These are phyloP conservation scores for Wickerhamomyces queroliae DNA, from an alignment of 805 yeast genomes.

Conservation along the genomic window DNA sequence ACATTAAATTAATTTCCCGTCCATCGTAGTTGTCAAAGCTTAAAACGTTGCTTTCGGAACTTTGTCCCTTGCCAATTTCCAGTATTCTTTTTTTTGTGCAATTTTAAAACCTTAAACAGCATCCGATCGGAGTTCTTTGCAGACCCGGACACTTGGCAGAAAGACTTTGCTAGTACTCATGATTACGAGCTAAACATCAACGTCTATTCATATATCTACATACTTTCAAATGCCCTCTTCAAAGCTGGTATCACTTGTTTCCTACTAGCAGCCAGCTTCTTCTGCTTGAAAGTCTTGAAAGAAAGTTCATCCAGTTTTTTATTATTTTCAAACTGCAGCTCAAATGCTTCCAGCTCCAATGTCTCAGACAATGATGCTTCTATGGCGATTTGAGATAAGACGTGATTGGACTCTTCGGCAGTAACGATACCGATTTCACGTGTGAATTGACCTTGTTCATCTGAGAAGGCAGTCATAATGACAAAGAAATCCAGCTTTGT, in stretches of 20 bases:
- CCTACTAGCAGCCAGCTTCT: conserved; percentile 61
- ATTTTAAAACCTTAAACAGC: no score
- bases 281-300: conserved; percentile 34
- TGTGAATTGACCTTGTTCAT: conserved; percentile 25
- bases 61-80: no score
- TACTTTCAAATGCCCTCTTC: conserved; percentile 19
- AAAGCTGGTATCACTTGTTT: conserved; percentile 77
- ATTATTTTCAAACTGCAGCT: no score
- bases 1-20: no score
- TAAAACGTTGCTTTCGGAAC: no score
- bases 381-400: conserved; percentile 14
- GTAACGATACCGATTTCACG: conserved; percentile 38
- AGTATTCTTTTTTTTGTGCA: no score
- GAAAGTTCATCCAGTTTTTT: no score
- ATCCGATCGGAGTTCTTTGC: no score
- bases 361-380: conserved; percentile 11
- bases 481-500: conserved; percentile 34
- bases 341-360: conserved; percentile 5
- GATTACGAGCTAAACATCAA: no score
- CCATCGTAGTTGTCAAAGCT: no score
- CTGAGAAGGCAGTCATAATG: conserved; percentile 41
- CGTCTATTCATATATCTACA: not conserved
- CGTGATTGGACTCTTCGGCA: conserved; percentile 2
- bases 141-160: no score
- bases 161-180: no score